Base-by-base conservation (phyloP, 2,329 filamentous ascomycete species). In the Penicillium sp. region DNA sequence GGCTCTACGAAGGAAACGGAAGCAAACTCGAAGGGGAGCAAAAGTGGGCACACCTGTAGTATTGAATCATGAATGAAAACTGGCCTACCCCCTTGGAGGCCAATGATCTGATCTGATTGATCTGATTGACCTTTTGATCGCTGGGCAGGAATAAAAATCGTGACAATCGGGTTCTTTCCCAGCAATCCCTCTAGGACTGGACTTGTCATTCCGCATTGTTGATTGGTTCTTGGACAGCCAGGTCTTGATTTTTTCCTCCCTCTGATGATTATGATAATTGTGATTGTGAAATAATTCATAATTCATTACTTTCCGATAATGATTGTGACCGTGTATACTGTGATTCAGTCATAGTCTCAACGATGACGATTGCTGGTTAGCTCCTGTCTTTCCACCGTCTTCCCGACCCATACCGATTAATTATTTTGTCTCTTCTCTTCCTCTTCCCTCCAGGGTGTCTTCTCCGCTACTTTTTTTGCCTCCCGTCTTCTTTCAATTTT, bases 361-460 rank as follows among this genome's bases (percentile, higher is more conserved):
- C 30, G 5, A 51, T 51, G 46, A 51, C 46, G 46, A 51, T 35
- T 11, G 33, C 46, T 33, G 11, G 46, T 51, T 35, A 35, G n/a
- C n/a, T 52, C 55, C 30, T 52, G 49, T 48, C 28, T 51, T 35
- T 52, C 40, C 45, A 54, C 28, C 16, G 51, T 58, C 53, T 60
- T 8, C 14, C 30, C 46, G 45, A 48, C 45, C 26, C 25, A n/a
- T 10, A 16, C 16, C 22, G n/a, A 22, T 22, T 22, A 22, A 37
- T 37, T 54, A 64, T 59, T 52, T 61, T 37, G 45, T 61, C 52
- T 43, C 46, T 55, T 53, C 45, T 53, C 55, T 68, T 62, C 52
- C 65, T 65, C 63, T 69, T 65, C 30, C 61, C 56, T 64, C 57
- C 59, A 59, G 64, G 61, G 53, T 63, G 58, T 55, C 54, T 65